A percentile compares a stretch with the other conserved stretches of the same genome.
Evolutionary conservation across 148 eudicot species (phyloP).

Genomic region (Vaccinium myrtillus): DNA sequence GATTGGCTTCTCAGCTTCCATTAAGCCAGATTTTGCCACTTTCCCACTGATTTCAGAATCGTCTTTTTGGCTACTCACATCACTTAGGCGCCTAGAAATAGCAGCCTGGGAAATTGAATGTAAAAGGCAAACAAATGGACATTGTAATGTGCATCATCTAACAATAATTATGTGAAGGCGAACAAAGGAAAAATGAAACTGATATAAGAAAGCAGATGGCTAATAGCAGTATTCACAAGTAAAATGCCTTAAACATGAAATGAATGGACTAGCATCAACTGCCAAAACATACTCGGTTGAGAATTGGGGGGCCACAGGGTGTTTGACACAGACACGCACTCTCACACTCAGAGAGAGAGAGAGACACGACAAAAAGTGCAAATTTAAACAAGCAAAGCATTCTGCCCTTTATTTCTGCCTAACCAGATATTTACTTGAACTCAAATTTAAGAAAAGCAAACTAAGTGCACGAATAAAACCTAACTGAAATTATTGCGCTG

Average conservation of each 20-base stretch:
- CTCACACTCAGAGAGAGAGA: neutral
- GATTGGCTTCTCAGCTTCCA: constrained; percentile 45
- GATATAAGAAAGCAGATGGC: neutral
- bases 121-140: neutral
- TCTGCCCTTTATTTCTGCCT: neutral
- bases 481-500: neutral
- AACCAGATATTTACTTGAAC: neutral
- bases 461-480: neutral
- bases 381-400: neutral
- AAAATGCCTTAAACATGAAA: neutral
- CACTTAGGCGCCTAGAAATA: constrained; percentile 85
- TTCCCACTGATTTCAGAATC: constrained; percentile 48
- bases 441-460: neutral
- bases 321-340: neutral
- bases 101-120: constrained; percentile 62
- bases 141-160: neutral
- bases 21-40: constrained; percentile 29
- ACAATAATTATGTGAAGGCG: neutral
- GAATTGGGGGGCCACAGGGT: neutral
- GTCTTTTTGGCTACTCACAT: constrained; percentile 56
- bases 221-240: neutral
- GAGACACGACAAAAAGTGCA: neutral
- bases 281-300: neutral
- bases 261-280: neutral
- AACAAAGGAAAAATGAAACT: neutral